Percentiles rank a stretch among this genome's conserved stretches.
These are phyloP conservation scores for Actinomortierella wolfii DNA, from an alignment of 371 early-diverging fungal genomes.

Conservation along the genomic window DNA sequence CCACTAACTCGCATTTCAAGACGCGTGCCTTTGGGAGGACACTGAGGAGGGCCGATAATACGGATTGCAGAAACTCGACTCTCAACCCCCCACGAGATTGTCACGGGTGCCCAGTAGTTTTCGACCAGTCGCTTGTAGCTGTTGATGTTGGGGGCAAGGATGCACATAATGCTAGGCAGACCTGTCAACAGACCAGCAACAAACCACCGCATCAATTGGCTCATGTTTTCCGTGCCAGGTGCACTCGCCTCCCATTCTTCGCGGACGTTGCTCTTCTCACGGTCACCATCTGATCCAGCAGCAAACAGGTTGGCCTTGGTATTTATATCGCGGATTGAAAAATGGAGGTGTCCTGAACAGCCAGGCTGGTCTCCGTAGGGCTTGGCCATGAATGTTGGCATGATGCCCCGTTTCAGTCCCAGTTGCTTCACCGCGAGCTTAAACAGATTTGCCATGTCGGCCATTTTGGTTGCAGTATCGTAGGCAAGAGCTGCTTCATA, in stretches of 20 bases:
- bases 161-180: conserved; percentile 75
- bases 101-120: conserved; percentile 88
- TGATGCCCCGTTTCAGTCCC: conserved; percentile 69
- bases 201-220: conserved; percentile 65
- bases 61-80: conserved; percentile 79
- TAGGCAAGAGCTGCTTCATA: conserved; percentile 83
- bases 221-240: conserved; percentile 50
- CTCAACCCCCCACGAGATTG: conserved; percentile 81
- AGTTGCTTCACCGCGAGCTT: conserved; percentile 81
- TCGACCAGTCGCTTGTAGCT: conserved; percentile 86
- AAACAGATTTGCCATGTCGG: conserved; percentile 81
- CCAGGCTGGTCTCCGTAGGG: conserved; percentile 77
- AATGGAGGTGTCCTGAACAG: conserved; percentile 85
- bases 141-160: conserved; percentile 84
- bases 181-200: conserved; percentile 77
- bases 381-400: conserved; percentile 89
- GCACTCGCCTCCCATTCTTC: conserved; percentile 39
- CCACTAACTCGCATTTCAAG: conserved; percentile 85
- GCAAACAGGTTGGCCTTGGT: conserved; percentile 62
- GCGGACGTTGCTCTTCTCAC: conserved; percentile 12
- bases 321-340: conserved; percentile 60
- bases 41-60: conserved; percentile 75
- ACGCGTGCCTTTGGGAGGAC: conserved; percentile 66
- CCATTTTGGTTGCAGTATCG: conserved; percentile 63
- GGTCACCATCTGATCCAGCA: conserved; percentile 10